These are phyloP conservation scores for Glomus cerebriforme DNA, from an alignment of 192 early-diverging fungal genomes.

Conservation along the genomic window DNA sequence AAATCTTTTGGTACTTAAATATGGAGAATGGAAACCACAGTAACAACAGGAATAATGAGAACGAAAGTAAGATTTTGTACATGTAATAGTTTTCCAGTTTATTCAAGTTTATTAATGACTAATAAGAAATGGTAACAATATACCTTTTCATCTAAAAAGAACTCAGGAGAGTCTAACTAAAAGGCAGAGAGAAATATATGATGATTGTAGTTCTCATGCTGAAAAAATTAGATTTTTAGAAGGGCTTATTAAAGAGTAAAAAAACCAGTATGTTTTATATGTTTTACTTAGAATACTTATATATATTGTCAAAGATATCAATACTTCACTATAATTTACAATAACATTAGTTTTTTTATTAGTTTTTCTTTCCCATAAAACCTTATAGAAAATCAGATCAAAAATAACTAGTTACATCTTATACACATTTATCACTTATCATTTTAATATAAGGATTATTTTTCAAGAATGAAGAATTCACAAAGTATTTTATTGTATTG, in stretches of 20 bases:
- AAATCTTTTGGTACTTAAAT: conserved; percentile 4
- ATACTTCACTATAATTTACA: conserved; percentile 14
- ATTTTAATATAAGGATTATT: background rate
- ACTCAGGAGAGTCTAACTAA: conserved; percentile 3
- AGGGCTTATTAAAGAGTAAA: background rate
- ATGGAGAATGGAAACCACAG: background rate
- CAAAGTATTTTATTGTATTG: conserved; percentile 14
- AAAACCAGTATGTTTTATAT: conserved; percentile 22
- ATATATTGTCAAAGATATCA: conserved; percentile 9
- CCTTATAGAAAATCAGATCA: conserved; percentile 5
- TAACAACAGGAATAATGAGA: background rate
- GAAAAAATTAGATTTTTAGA: background rate
- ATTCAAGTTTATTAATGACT: conserved; percentile 9
- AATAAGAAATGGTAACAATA: background rate
- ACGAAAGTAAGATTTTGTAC: conserved; percentile 10
- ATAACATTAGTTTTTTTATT: background rate
- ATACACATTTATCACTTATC: conserved; percentile 16
- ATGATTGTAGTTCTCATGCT: background rate
- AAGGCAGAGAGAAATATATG: conserved; percentile 9
- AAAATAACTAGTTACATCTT: background rate
- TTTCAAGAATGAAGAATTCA: background rate
- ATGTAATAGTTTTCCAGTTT: conserved; percentile 17
- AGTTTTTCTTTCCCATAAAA: background rate
- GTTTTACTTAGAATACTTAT: background rate
- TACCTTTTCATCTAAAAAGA: conserved; percentile 8